Evolutionary conservation across 805 yeast genomes (phyloP), one percentile per base, ranked within the genome.

Genomic region (Yarrowia sp.): DNA sequence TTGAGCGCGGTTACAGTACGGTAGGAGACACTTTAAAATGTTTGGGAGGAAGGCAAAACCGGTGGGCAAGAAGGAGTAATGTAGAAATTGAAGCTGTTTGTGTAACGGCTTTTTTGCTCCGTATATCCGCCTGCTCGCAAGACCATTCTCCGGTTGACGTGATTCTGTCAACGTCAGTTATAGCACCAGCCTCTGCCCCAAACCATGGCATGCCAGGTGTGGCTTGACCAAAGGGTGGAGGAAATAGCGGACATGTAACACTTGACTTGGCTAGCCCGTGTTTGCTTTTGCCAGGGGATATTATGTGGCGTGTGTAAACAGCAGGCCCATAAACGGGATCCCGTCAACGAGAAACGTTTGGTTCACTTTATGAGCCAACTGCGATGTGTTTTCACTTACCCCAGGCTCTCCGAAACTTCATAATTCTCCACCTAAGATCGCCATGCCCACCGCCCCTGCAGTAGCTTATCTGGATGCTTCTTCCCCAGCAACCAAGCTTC

Each of bases 211-310:
- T 22, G 8, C 8, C 18, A 25, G 16, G 9, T 42, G 33, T 42
- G 49, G 32, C 49, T 42, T 42, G 49, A 16, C 19, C 1, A 10
- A 25, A 24, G 32, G 33, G 49, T 42, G 49, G 49, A 42, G 49
- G 49, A 42, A 18, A 42, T 42, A 27, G 49, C 49, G 49, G 49
- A 42, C 22, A 42, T 42, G 49, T 42, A 16, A 27, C 49, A 18
- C 32, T 27, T 42, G 29, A 12, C 42, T 8, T 35, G 36, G 10
- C 42, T 41, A 41, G 47, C 32, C 18, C 27, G 42, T n/a, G 29
- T 22, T 41, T 39, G 47, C 31, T 24, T 39, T 41, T 24, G 47
- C 14, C 31, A n/a, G 14, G 8, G 1, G 8, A 14, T 13, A 38
- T 13, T 21, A 13, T 22, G 47, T 41, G 47, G 44, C 19, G 31